Evolutionary conservation across 805 yeast genomes (phyloP).

Genomic region (Saccharomycopsis javanensis): DNA sequence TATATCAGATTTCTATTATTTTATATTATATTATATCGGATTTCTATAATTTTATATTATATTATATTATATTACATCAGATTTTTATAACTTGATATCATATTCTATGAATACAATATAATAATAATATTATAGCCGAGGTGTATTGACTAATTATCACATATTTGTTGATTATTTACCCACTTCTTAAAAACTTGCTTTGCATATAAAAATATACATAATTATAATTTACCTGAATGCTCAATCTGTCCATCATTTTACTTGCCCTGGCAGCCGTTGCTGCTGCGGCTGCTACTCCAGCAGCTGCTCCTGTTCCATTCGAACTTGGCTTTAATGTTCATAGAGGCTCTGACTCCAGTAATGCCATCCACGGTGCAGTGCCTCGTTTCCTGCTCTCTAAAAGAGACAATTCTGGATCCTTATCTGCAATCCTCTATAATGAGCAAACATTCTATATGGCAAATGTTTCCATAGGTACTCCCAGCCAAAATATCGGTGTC

Average conservation of each 20-base stretch:
- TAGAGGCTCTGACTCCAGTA: slow-evolving; percentile 9
- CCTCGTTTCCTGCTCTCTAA: slow-evolving; percentile 17
- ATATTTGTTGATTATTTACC: too few species aligned
- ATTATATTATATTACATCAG: too few species aligned
- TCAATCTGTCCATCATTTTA: not conserved
- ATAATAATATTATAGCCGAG: too few species aligned
- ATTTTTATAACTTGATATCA: too few species aligned
- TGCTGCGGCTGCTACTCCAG: not conserved
- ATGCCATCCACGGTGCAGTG: slow-evolving; percentile 1
- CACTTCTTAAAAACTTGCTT: too few species aligned
- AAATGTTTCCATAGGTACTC: slow-evolving; percentile 44
- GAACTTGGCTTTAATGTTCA: slow-evolving; percentile 18
- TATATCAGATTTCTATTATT: too few species aligned
- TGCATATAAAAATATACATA: too few species aligned
- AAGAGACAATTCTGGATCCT: slow-evolving; percentile 25
- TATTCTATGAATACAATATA: too few species aligned
- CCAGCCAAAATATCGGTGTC: slow-evolving; percentile 44
- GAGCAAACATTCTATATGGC: slow-evolving; percentile 37
- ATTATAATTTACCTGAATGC: too few species aligned
- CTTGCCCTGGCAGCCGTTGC: not conserved
- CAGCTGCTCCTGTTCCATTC: slow-evolving; percentile 2
- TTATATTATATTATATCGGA: too few species aligned
- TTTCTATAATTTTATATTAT: too few species aligned
- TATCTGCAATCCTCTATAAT: slow-evolving; percentile 30
- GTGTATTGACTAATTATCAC: too few species aligned